phyloP scores from a whole-genome alignment of 208 protist genomes.

The Angomonas desouzai region DNA sequence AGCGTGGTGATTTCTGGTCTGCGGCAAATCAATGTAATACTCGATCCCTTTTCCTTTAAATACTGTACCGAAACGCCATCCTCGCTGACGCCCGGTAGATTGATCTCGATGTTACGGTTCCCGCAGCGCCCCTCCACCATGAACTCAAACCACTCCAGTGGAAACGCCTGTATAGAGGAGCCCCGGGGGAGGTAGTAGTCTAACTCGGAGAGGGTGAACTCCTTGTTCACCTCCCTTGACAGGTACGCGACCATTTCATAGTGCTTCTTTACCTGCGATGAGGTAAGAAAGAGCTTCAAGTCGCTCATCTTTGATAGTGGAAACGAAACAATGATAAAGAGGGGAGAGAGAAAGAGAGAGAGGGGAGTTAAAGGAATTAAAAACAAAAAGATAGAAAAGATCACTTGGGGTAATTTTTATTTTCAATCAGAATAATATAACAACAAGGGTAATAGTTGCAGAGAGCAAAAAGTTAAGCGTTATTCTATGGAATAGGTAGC shows the following conservation, averaged over 20 bases:
- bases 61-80: background rate
- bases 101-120: slow-evolving; percentile 71
- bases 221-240: slow-evolving; percentile 53
- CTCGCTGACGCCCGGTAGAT: background rate
- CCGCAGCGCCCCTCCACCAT: slow-evolving; percentile 46
- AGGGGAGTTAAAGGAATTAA: background rate
- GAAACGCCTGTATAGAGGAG: slow-evolving; percentile 74
- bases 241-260: slow-evolving; percentile 84
- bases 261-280: slow-evolving; percentile 76
- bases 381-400: too few relatives aligned
- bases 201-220: slow-evolving; percentile 68
- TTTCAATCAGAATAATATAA: too few relatives aligned
- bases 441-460: too few relatives aligned
- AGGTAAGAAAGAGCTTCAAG: slow-evolving; percentile 58
- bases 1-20: slow-evolving; percentile 45
- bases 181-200: slow-evolving; percentile 80
- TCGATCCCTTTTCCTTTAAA: slow-evolving; percentile 11
- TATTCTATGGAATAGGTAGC: too few relatives aligned
- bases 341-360: slow-evolving; percentile 8
- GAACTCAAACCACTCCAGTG: slow-evolving; percentile 57
- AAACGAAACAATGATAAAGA: slow-evolving; percentile 10
- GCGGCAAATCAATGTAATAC: slow-evolving; percentile 47
- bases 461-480: too few relatives aligned
- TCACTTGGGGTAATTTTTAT: too few relatives aligned
- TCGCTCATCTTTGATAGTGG: slow-evolving; percentile 44